Percentiles rank a stretch among this genome's conserved stretches.
These are phyloP conservation scores for Trichoderma simmonsii DNA, from an alignment of 2,329 filamentous ascomycete species.

Conservation along the genomic window DNA sequence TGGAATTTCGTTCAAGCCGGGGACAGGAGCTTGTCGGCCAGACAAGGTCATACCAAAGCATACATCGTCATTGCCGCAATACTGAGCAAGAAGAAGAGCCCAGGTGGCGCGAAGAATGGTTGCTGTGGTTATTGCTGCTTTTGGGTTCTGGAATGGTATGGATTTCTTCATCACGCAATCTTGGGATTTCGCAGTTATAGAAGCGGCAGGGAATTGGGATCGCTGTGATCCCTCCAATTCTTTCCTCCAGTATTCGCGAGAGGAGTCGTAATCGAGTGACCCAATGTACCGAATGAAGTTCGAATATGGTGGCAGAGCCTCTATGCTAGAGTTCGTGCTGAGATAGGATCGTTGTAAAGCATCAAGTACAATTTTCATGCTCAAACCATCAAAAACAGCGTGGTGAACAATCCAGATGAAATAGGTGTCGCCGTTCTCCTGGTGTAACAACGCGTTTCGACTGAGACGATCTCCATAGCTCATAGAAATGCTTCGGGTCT, in stretches of 20 bases:
- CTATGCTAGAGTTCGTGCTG: background rate
- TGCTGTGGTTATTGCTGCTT: slow-evolving; percentile 5
- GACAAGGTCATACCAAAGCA: slow-evolving; percentile 17
- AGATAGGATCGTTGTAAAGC: background rate
- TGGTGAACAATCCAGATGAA: slow-evolving; percentile 15
- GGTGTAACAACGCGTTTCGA: background rate
- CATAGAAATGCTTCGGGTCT: background rate
- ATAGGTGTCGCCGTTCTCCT: background rate
- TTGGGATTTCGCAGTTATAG: background rate
- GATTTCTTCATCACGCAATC: slow-evolving; percentile 4
- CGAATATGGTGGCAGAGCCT: background rate
- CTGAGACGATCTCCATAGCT: slow-evolving; percentile 4
- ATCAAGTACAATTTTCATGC: slow-evolving; percentile 8
- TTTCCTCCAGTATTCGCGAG: slow-evolving; percentile 19
- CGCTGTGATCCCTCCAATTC: slow-evolving; percentile 17
- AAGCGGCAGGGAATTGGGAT: slow-evolving; percentile 11
- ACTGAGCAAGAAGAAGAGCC: slow-evolving; percentile 17
- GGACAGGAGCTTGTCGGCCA: slow-evolving; percentile 10
- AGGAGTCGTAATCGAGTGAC: background rate
- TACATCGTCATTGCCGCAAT: slow-evolving; percentile 12
- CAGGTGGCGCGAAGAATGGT: slow-evolving; percentile 14
- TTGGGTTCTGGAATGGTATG: background rate
- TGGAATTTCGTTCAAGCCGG: background rate
- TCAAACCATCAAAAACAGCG: slow-evolving; percentile 9
- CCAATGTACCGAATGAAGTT: background rate